Conservation (phyloP, 106 monocot species). For the Allium sativum region DNA sequence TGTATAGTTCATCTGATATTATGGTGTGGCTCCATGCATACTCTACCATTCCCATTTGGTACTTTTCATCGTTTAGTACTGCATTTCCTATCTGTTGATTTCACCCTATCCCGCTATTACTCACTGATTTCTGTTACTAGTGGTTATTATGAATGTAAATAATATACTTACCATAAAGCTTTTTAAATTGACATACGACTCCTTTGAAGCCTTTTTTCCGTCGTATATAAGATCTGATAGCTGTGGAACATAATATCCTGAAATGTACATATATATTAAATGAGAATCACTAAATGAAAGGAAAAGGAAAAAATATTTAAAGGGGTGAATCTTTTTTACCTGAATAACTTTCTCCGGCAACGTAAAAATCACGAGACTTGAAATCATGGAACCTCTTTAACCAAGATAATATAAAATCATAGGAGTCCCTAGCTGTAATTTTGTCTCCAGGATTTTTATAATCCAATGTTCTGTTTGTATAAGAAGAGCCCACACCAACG, state of each 20-base stretch:
- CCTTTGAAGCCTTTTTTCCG: slow-evolving; percentile 47
- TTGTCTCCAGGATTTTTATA: slow-evolving; percentile 38
- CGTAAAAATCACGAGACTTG: slow-evolving; percentile 62
- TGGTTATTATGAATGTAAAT: background rate
- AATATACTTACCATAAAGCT: slow-evolving; percentile 72
- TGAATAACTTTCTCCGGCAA: slow-evolving; percentile 91
- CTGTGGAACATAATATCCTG: slow-evolving; percentile 95
- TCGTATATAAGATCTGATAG: slow-evolving; percentile 66
- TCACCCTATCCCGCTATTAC: too few species aligned
- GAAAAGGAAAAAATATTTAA: too few species aligned
- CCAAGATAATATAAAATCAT: slow-evolving; percentile 67
- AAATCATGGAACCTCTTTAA: slow-evolving; percentile 55
- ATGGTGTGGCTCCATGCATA: slow-evolving; percentile 96
- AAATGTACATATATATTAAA: background rate
- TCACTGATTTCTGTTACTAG: too few species aligned
- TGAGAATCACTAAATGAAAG: too few species aligned
- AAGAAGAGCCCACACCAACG: slow-evolving; percentile 83
- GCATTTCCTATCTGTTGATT: slow-evolving; percentile 76
- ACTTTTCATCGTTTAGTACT: slow-evolving; percentile 81
- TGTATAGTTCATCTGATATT: slow-evolving; percentile 75
- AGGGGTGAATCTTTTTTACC: too few species aligned
- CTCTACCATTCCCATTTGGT: slow-evolving; percentile 81
- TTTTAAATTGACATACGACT: slow-evolving; percentile 52
- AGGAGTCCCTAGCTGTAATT: slow-evolving; percentile 57
- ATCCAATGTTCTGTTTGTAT: slow-evolving; percentile 61